phyloP scores from a whole-genome alignment of 2,329 filamentous ascomycete species.

The Colletotrichum caudatum region DNA sequence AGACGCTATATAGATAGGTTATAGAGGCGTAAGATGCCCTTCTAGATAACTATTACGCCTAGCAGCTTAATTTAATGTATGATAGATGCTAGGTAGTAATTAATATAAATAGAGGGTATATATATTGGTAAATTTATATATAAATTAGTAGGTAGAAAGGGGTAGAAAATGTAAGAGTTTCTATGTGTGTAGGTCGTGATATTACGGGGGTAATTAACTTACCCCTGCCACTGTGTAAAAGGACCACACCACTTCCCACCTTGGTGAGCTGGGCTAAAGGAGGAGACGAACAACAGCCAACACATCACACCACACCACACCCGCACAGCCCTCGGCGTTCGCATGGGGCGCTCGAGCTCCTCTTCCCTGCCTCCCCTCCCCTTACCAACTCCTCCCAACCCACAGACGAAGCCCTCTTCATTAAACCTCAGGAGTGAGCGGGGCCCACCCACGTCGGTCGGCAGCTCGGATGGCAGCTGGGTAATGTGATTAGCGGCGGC shows the following conservation, averaged over 20 bases:
- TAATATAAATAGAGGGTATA: too few species aligned
- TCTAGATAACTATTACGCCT: too few species aligned
- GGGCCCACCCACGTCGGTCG: conserved; percentile 25
- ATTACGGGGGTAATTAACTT: too few species aligned
- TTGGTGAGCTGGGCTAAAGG: conserved; percentile 13
- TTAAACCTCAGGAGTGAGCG: conserved; percentile 31
- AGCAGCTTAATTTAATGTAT: too few species aligned
- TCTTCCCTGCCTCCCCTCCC: not conserved
- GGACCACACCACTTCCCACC: conserved; percentile 5
- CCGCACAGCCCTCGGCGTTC: conserved; percentile 32
- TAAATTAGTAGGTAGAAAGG: too few species aligned
- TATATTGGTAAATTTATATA: too few species aligned
- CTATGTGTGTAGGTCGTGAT: too few species aligned
- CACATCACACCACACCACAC: not conserved
- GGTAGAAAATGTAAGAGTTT: too few species aligned
- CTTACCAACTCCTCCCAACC: not conserved
- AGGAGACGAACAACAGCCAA: conserved; percentile 9
- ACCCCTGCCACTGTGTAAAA: too few species aligned
- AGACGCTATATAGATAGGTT: too few species aligned
- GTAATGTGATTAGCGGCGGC: not conserved
- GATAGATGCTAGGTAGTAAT: too few species aligned
- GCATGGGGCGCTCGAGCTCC: conserved; percentile 26
- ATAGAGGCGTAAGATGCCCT: too few species aligned
- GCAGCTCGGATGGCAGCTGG: conserved; percentile 9
- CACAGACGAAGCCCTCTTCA: conserved; percentile 39